Percentiles rank a stretch among this genome's conserved stretches.
These are phyloP conservation scores for Eucalyptus camaldulensis DNA, from an alignment of 345 rosid species.

Conservation along the genomic window DNA sequence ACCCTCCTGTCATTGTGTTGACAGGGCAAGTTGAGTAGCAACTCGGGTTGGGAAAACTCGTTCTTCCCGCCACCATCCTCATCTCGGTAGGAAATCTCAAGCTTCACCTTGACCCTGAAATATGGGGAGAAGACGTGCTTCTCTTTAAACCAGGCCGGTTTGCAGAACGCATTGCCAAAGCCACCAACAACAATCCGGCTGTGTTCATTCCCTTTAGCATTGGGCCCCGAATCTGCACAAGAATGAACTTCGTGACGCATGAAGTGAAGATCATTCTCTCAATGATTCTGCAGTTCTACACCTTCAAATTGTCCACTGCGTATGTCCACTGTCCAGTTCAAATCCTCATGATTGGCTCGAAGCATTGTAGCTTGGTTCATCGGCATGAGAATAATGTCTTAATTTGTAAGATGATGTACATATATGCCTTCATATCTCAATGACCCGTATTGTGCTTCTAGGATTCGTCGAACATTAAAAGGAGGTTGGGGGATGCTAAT, in stretches of 20 bases:
- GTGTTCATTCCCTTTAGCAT: conserved; percentile 14
- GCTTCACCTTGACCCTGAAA: conserved; percentile 6
- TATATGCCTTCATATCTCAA: neutral
- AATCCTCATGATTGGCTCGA: neutral
- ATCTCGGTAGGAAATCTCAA: neutral
- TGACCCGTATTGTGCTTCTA: neutral
- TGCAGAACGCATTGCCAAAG: conserved; percentile 9
- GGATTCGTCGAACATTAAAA: neutral
- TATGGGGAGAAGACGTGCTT: conserved; percentile 19
- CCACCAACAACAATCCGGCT: conserved; percentile 4
- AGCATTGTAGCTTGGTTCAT: neutral
- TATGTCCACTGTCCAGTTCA: conserved; percentile 11
- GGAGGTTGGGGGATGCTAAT: neutral
- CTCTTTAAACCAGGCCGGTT: conserved; percentile 18
- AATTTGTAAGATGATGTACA: neutral
- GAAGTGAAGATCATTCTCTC: conserved; percentile 18
- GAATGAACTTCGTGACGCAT: conserved; percentile 8
- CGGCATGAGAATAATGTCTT: neutral
- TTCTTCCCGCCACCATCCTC: neutral
- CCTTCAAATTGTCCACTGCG: conserved; percentile 12
- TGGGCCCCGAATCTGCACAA: conserved; percentile 17
- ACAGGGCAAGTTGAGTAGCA: neutral
- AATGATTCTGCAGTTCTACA: conserved; percentile 20
- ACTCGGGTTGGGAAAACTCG: conserved; percentile 1
- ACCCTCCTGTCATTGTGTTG: neutral